phyloP scores from a whole-genome alignment of 257 asterid species.

The Ocimum tenuiflorum region DNA sequence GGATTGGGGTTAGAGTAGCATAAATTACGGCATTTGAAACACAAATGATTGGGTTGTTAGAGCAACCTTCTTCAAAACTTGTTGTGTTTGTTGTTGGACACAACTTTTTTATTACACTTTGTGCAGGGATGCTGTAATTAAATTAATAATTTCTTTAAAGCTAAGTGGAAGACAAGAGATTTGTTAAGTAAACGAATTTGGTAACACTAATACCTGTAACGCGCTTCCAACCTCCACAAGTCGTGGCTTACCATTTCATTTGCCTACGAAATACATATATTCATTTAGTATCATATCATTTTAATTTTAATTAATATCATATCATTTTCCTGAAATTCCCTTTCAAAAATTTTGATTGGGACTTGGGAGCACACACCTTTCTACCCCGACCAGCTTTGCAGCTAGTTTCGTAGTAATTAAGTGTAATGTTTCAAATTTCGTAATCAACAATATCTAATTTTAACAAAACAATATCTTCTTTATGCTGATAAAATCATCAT shows the following conservation, averaged over 20 bases:
- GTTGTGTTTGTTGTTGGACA: constrained; percentile 28
- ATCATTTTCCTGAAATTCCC: too few species aligned
- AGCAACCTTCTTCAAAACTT: constrained; percentile 15
- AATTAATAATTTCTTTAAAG: not conserved
- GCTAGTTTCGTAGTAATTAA: too few species aligned
- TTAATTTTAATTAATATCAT: too few species aligned
- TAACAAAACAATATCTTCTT: too few species aligned
- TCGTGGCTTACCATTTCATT: constrained; percentile 19
- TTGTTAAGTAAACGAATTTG: constrained; percentile 27
- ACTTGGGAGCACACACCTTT: too few species aligned
- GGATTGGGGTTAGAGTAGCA: not conserved
- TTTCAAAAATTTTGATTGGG: too few species aligned
- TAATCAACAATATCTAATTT: too few species aligned
- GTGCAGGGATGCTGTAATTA: not conserved
- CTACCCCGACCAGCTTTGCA: too few species aligned
- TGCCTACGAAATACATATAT: not conserved
- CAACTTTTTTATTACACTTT: constrained; percentile 15
- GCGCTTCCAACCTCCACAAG: constrained; percentile 22
- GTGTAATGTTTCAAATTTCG: too few species aligned
- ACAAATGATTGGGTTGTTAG: constrained; percentile 35
- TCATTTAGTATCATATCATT: too few species aligned
- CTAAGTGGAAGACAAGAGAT: constrained; percentile 27
- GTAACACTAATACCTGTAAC: constrained; percentile 29
- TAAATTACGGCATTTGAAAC: constrained; percentile 12
- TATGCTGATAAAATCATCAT: not conserved